These are phyloP conservation scores for Mycena maculata DNA, from an alignment of 768 basidiomycete genomes.

Conservation along the genomic window DNA sequence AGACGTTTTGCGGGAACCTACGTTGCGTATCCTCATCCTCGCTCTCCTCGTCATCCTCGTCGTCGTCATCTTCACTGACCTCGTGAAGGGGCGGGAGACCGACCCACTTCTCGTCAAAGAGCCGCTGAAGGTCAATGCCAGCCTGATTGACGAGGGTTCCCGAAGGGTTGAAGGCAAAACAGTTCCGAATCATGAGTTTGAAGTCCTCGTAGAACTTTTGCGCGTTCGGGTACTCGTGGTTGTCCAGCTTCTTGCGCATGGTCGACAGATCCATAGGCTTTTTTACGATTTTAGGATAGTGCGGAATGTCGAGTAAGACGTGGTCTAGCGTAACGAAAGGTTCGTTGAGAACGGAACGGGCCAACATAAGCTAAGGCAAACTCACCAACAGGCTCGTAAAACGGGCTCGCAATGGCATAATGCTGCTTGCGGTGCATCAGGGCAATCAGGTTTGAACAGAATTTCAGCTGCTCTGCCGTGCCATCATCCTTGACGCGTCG, in stretches of 20 bases:
- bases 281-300: slow-evolving; percentile 90
- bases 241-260: slow-evolving; percentile 87
- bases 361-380: slow-evolving; percentile 36
- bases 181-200: slow-evolving; percentile 95
- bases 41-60: slow-evolving; percentile 76
- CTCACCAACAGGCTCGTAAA: slow-evolving; percentile 95
- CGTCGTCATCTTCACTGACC: slow-evolving; percentile 69
- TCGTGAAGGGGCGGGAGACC: slow-evolving; percentile 72
- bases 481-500: slow-evolving; percentile 74
- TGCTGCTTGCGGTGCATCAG: slow-evolving; percentile 87
- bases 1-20: slow-evolving; percentile 51
- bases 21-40: slow-evolving; percentile 76
- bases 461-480: slow-evolving; percentile 86
- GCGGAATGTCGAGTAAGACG: slow-evolving; percentile 80
- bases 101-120: slow-evolving; percentile 96
- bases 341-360: slow-evolving; percentile 16
- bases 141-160: slow-evolving; percentile 89
- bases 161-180: slow-evolving; percentile 90
- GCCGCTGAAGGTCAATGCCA: slow-evolving; percentile 83
- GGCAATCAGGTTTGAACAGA: slow-evolving; percentile 78
- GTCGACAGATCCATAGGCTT: slow-evolving; percentile 95
- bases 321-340: slow-evolving; percentile 64
- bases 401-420: slow-evolving; percentile 77
- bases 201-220: slow-evolving; percentile 90
- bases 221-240: slow-evolving; percentile 79